A percentile compares a stretch with the other conserved stretches of the same genome.
These are phyloP conservation scores for Penicillium silybi DNA, from an alignment of 495 filamentous ascomycete species.

Conservation along the genomic window DNA sequence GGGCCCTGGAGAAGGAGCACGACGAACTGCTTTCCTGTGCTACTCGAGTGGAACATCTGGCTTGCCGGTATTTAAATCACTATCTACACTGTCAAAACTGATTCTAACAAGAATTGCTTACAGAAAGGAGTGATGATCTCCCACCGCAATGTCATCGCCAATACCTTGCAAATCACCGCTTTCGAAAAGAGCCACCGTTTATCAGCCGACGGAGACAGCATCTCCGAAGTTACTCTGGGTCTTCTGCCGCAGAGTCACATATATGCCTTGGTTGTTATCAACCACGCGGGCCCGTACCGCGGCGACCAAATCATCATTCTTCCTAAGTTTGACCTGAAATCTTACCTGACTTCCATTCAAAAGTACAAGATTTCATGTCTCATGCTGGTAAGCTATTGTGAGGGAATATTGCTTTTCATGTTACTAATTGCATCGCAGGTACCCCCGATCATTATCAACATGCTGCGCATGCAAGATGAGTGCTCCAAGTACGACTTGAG, in stretches of 20 bases:
- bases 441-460: constrained; percentile 80
- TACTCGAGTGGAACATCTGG: constrained; percentile 90
- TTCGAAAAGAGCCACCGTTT: constrained; percentile 50
- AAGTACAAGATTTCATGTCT: constrained; percentile 67
- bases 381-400: constrained; percentile 52
- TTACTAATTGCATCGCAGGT: constrained; percentile 43
- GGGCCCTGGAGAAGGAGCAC: constrained; percentile 69
- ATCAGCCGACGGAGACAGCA: constrained; percentile 32
- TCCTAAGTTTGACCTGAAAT: constrained; percentile 75
- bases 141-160: constrained; percentile 84
- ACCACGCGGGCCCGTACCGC: constrained; percentile 63
- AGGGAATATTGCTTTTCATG: background rate
- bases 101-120: background rate
- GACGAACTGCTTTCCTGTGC: constrained; percentile 78
- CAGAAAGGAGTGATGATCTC: constrained; percentile 96
- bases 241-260: constrained; percentile 85
- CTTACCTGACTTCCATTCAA: constrained; percentile 64
- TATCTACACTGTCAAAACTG: background rate
- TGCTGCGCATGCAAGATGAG: constrained; percentile 62
- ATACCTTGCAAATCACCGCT: constrained; percentile 60
- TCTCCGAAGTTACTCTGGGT: constrained; percentile 62
- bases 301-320: constrained; percentile 78
- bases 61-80: constrained; percentile 55
- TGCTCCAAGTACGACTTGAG: constrained; percentile 72
- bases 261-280: constrained; percentile 76